Percentiles rank a stretch among this genome's conserved stretches.
These are phyloP conservation scores for Beauveria medogensis DNA, from an alignment of 2,329 filamentous ascomycete species.

Conservation along the genomic window DNA sequence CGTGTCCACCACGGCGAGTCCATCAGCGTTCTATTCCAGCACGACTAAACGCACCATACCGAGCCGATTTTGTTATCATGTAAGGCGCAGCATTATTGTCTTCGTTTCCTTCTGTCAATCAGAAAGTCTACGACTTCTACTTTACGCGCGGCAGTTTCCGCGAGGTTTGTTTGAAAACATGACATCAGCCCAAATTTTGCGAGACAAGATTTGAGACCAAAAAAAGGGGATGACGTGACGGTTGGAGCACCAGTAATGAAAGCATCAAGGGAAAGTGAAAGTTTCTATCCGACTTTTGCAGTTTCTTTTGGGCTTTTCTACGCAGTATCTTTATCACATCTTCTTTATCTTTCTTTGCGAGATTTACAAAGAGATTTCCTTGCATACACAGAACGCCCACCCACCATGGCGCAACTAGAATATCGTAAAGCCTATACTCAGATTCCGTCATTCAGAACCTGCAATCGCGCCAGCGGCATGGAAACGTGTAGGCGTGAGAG, in stretches of 20 bases:
- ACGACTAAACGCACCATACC: slow-evolving; percentile 15
- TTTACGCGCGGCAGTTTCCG: background rate
- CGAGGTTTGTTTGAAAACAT: background rate
- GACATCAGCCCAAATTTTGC: background rate
- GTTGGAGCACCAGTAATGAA: background rate
- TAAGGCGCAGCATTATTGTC: background rate
- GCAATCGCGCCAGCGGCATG: too few species aligned
- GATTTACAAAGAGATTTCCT: slow-evolving; percentile 11
- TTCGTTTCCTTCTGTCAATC: background rate
- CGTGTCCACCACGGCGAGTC: slow-evolving; percentile 96
- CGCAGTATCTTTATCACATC: background rate
- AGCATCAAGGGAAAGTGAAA: slow-evolving; percentile 2
- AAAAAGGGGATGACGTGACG: background rate
- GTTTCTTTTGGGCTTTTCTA: background rate
- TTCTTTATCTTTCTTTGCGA: background rate
- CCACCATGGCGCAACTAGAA: background rate
- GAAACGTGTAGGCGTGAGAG: too few species aligned
- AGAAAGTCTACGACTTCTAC: background rate
- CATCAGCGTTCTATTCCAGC: slow-evolving; percentile 80
- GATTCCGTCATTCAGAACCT: too few species aligned
- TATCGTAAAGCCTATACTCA: background rate
- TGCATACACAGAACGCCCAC: background rate
- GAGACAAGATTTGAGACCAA: background rate
- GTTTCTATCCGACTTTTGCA: background rate
- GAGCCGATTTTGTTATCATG: background rate